Evolutionary conservation across 495 filamentous ascomycete genomes (phyloP).

Genomic region (Thozetella sp.): DNA sequence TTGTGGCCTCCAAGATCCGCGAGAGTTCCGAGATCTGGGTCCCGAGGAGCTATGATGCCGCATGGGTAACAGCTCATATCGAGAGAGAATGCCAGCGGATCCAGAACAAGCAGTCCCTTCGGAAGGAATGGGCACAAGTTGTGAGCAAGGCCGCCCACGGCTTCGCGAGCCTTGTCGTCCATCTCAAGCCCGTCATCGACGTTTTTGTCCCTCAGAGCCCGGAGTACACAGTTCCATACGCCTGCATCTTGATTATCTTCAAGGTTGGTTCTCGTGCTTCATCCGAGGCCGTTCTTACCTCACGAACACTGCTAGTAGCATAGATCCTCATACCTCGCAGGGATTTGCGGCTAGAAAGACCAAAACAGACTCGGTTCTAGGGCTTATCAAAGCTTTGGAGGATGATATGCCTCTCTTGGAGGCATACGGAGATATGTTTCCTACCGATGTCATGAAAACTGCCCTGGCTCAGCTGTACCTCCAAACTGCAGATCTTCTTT

Average conservation of each 20-base stretch:
- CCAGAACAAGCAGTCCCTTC: not conserved
- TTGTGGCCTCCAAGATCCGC: not conserved
- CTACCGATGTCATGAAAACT: not conserved
- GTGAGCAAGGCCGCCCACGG: not conserved
- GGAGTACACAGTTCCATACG: constrained; percentile 4
- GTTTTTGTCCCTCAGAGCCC: constrained; percentile 3
- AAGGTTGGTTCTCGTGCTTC: not conserved
- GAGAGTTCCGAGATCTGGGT: not conserved
- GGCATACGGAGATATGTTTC: not conserved
- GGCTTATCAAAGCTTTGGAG: not conserved
- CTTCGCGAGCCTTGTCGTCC: not conserved
- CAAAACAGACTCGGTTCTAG: not conserved
- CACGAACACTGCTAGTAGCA: not conserved
- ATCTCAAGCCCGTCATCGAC: constrained; percentile 1
- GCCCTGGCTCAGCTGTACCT: constrained; percentile 1
- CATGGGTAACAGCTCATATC: not conserved
- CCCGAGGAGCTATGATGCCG: not conserved
- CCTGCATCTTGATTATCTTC: constrained; percentile 4
- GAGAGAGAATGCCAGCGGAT: not conserved
- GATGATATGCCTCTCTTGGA: not conserved
- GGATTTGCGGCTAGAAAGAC: not conserved
- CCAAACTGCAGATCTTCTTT: constrained; percentile 1
- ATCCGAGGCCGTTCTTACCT: not conserved
- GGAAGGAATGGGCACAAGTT: not conserved
- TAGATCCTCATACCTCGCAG: not conserved